Evolutionary conservation across 176 grass and related monocot genomes (phyloP), one percentile per base, ranked within the genome.

Genomic region (Eleusine indica): DNA sequence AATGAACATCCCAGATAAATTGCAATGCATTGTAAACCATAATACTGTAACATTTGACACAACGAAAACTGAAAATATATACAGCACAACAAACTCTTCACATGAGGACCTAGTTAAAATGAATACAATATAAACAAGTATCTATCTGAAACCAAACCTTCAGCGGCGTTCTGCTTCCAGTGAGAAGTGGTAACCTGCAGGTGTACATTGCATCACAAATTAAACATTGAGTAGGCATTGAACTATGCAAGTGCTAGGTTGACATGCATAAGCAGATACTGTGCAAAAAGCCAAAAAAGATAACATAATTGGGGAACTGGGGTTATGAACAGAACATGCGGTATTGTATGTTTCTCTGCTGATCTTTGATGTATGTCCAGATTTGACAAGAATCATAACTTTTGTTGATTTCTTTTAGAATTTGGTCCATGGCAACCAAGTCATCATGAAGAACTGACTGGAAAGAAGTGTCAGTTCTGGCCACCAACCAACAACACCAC

Each of bases 121-220:
- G 69, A 12, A 88, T 80, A 75, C 21, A 80, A 16, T 8, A 84
- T 49, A 28, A 14, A 9, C 60, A 74, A 63, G 60, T 29, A 12
- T 11, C 21, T 22, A 63, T 63, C 49, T 52, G 46, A 85, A 61
- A 6, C 11, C 28, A 39, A 86, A 92, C 90, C 90, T 86, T 86
- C 74, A 76, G 80, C 25, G 10, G 43, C 13, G 62, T n/a, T 88
- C 69, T 82, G 83, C 49, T 82, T 86, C 62, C 42, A 48, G 49
- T 49, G 69, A 91, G 78, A 40, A 57, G 64, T 41, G 69, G 85
- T 51, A 86, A 83, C 83, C 86, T 89, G 68, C 28, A 79, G 61
- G 21, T 4, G 17, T 35, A 35, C 32, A 35, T 68, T 78, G 25
- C 46, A 84, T 69, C 21, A 75, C 43, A 75, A 18, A 52, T 76